Evolutionary conservation across 768 basidiomycete species (phyloP), one percentile per base, ranked within the genome.

Genomic region (Porpolomopsis calyptriformis): DNA sequence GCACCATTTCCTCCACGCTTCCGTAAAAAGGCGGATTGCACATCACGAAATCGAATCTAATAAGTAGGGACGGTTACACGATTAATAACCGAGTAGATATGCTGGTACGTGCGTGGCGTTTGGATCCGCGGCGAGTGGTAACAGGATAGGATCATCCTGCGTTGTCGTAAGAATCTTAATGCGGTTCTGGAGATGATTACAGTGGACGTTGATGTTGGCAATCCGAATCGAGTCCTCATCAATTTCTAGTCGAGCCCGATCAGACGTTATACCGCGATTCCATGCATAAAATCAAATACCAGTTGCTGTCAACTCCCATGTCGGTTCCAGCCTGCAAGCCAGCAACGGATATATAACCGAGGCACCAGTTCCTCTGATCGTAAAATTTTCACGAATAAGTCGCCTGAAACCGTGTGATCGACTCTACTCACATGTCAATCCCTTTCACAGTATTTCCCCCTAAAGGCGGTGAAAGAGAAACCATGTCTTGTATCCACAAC

Each of bases 11-110:
- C 24, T 80, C 76, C 1, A 60, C 56, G 47, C 80, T 85, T n/a
- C 68, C 59, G 57, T 96, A 98, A 62, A 99, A 99, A 0, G 94
- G 94, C 0, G 94, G 94, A 60, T 98, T 99, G 64, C 93, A 97
- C 80, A 98, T 89, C 0, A 81, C 78, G 52, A 94, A 90, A 47
- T 84, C 77, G 55, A 80, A 78, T 3, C 76, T 79, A 9, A 4
- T 3, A 22, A 47, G 35, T 34, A 12, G 25, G 25, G 45, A 1
- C 8, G 34, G 6, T n/a, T 20, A 6, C 7, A 25, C 22, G 31
- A 34, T 22, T 31, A 40, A 4, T 14, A 31, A 36, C n/a, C 31
- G 11, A 25, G n/a, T n/a, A n/a, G n/a, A 3, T 18, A 25, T 6
- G 24, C 8, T 14, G 22, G 43, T 34, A 51, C 46, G n/a, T 47